Conservation (phyloP, 129 eudicot genomes). For the Lactuca saligna region DNA sequence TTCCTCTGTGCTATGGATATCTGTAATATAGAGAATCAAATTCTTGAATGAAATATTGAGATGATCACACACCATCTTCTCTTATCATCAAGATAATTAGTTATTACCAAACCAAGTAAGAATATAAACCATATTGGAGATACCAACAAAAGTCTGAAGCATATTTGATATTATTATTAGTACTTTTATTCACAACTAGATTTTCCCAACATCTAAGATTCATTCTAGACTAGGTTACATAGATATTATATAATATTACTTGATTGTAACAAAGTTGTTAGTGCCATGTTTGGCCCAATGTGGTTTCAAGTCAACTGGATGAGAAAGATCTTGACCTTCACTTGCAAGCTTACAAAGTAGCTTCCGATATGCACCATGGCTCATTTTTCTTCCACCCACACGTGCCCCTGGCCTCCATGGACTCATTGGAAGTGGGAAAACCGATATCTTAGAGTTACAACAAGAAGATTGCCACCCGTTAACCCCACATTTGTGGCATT, state of each 20-base stretch:
- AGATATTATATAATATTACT: slow-evolving; percentile 25
- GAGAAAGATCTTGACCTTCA: slow-evolving; percentile 48
- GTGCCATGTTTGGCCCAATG: slow-evolving; percentile 69
- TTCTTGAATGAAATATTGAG: slow-evolving; percentile 28
- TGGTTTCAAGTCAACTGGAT: slow-evolving; percentile 51
- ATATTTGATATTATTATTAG: not conserved
- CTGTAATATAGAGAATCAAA: slow-evolving; percentile 52
- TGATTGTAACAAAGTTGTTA: slow-evolving; percentile 51
- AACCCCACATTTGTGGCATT: slow-evolving; percentile 51
- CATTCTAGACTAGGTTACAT: slow-evolving; percentile 4
- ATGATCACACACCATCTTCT: slow-evolving; percentile 9
- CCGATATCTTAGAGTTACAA: slow-evolving; percentile 47
- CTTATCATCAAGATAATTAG: not conserved
- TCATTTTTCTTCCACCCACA: slow-evolving; percentile 60
- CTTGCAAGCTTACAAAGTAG: slow-evolving; percentile 49
- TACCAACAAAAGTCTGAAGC: not conserved
- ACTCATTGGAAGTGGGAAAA: slow-evolving; percentile 59
- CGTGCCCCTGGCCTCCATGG: slow-evolving; percentile 48
- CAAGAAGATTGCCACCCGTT: slow-evolving; percentile 64
- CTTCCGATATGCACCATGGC: slow-evolving; percentile 47
- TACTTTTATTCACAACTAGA: slow-evolving; percentile 7
- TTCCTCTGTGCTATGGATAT: slow-evolving; percentile 37
- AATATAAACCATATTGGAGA: slow-evolving; percentile 2
- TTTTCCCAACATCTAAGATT: slow-evolving; percentile 20
- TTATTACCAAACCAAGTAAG: not conserved